These are phyloP conservation scores for Didymella glomerata DNA, from an alignment of 2,329 filamentous ascomycete species.

Conservation along the genomic window DNA sequence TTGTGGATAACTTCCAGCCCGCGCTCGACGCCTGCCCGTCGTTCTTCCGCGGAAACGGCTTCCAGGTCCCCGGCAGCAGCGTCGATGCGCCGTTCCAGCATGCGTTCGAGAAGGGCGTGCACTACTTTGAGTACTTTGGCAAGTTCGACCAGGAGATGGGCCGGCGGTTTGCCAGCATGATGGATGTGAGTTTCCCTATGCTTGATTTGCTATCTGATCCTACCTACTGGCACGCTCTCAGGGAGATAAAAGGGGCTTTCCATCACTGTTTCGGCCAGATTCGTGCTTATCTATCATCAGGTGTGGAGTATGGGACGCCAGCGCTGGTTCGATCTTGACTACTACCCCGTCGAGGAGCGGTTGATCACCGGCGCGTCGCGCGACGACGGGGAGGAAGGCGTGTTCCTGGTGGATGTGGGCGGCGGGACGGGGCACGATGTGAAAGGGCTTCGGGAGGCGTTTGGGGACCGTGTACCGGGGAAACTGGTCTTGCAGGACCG, in stretches of 20 bases:
- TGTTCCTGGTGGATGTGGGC: conserved; percentile 38
- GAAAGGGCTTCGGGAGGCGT: conserved; percentile 29
- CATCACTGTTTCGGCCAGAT: no score
- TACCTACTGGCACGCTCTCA: no score
- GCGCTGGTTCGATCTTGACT: conserved; percentile 33
- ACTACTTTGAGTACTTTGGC: conserved; percentile 38
- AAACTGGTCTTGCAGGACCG: conserved; percentile 36
- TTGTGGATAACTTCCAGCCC: conserved; percentile 33
- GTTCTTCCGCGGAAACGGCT: conserved; percentile 30
- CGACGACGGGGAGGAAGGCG: conserved; percentile 2
- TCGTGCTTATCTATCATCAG: no score
- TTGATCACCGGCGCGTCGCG: conserved; percentile 28
- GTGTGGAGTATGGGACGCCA: conserved; percentile 38
- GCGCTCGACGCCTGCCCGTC: conserved; percentile 29
- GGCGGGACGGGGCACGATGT: conserved; percentile 39
- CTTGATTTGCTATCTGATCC: no score
- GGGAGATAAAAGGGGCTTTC: no score
- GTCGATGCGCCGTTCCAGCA: conserved; percentile 37
- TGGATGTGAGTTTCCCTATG: conserved; percentile 15
- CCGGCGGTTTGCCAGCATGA: conserved; percentile 39
- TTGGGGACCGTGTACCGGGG: conserved; percentile 28
- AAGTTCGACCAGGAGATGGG: conserved; percentile 35
- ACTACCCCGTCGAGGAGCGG: conserved; percentile 38
- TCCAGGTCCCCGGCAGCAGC: conserved; percentile 27
- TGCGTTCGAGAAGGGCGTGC: conserved; percentile 29